Evolutionary conservation across 495 filamentous ascomycete genomes (phyloP), one percentile per base, ranked within the genome.

Genomic region (Thermothielavioides terrestris): DNA sequence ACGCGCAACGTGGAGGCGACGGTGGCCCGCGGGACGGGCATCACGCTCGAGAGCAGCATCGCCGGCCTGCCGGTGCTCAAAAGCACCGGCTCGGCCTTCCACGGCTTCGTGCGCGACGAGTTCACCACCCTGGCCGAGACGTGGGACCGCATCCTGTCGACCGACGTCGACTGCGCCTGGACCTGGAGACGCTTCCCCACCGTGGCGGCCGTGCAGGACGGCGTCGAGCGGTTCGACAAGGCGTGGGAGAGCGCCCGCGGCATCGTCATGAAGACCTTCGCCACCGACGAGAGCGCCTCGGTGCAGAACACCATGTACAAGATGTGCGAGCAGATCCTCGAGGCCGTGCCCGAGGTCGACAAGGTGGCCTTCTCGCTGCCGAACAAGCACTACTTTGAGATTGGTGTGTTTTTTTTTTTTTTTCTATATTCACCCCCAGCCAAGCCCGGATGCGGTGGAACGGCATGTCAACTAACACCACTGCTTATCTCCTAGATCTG

Each of bases 221-320:
- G 77, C 11, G 71, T 79, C 5, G 71, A 76, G 34, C 72, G 76
- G 52, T 98, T 96, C 67, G 82, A 95, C 68, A 61, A 69, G 31
- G 86, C 88, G 10, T 96, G 83, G 79, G 71, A 82, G 44, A 70
- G 73, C 39, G 89, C 88, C 20, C 77, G 89, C 50, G 69, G 73
- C 32, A 91, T 94, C 68, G 94, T 91, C 18, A 74, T 96, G 59
- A 86, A 86, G 76, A 88, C 82, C 0, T 98, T 98, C 61, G 90
- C 92, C n/a, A 79, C 80, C 58, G 91, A 97, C 56, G 77, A 86
- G 65, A 92, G 86, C 57, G 85, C 92, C 39, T 91, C 86, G 60
- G 92, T 98, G 15, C 92, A 98, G 76, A 83, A 83, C 54, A 96
- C 90, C 49, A 95, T 98, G 92, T 97, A 94, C 70, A 91, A 94